Evolutionary conservation across 352 stramenopile species (phyloP).

Genomic region (Phytophthora podocarpi): DNA sequence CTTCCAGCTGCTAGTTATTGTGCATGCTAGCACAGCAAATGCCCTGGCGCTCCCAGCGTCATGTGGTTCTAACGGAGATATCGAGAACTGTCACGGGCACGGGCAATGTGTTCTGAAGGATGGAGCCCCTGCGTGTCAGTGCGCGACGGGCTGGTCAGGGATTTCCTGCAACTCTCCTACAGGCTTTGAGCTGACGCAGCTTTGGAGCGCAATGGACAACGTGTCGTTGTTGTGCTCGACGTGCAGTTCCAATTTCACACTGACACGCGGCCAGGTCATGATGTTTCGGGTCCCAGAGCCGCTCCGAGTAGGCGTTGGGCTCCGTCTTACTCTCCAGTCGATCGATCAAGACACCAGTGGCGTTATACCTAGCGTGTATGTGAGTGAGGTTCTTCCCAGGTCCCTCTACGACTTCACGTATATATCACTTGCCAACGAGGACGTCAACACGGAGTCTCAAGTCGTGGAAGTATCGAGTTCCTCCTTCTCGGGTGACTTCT

Average conservation of each 20-base stretch:
- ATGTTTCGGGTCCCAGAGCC: conserved; percentile 75
- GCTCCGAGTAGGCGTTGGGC: conserved; percentile 52
- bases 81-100: conserved; percentile 54
- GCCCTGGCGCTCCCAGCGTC: not conserved
- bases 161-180: conserved; percentile 64
- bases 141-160: conserved; percentile 62
- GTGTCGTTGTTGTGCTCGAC: conserved; percentile 59
- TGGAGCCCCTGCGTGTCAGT: conserved; percentile 48
- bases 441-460: conserved; percentile 26
- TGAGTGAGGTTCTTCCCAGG: conserved; percentile 69
- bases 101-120: conserved; percentile 52
- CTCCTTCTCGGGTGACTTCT: conserved; percentile 71
- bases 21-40: conserved; percentile 31
- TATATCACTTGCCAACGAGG: conserved; percentile 47
- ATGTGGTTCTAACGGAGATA: conserved; percentile 15
- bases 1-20: conserved; percentile 49
- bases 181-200: conserved; percentile 56
- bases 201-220: conserved; percentile 62
- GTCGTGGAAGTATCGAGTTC: conserved; percentile 52
- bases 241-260: conserved; percentile 48
- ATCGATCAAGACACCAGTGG: conserved; percentile 13
- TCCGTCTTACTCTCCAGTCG: conserved; percentile 37
- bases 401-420: conserved; percentile 79
- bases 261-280: conserved; percentile 52
- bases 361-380: conserved; percentile 61